Evolutionary conservation across 148 eudicot genomes (phyloP), one percentile per base, ranked within the genome.

Genomic region (Nepenthes gracilis): DNA sequence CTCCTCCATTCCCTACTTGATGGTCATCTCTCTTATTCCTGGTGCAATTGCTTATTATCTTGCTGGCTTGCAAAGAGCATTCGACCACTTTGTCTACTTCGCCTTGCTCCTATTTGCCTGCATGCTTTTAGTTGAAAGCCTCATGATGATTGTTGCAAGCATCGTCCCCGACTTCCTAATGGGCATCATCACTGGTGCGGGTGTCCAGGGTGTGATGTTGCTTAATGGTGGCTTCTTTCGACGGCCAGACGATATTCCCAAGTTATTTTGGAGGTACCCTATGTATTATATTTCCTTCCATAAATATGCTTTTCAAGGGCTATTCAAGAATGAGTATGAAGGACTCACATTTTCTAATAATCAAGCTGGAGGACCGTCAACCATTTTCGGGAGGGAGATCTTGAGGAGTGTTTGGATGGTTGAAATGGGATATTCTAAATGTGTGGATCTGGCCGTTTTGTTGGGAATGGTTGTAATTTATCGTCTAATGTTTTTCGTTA

Each of bases 11-110:
- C 86, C 86, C 0, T 79, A 69, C 66, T 56, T 79, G 67, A 52
- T 82, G 37, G 79, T 83, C 23, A 23, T 23, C 23, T 23, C 23
- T 23, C 23, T 23, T 23, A 23, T 9, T 82, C 76, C 23, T 23
- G 23, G 23, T 23, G 23, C 23, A 23, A 23, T 23, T 23, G 23
- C 23, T 23, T 23, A 23, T 35, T 76, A 65, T 56, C 79, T 82
- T 6, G 83, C 69, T 1, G 79, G 83, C 38, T 82, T 82, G 15
- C 86, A 82, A 43, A 74, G 67, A 40, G 70, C 63, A 9, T 36
- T 74, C n/a, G 68, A 61, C 4, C 86, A 23, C 23, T 23, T 23
- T 23, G 23, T 23, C 23, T 23, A 23, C 23, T 23, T 23, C 23
- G 23, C 23, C 23, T 23, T 23, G 23, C 23, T 23, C 23, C 23